Evolutionary conservation across 495 filamentous ascomycete genomes (phyloP), one percentile per base, ranked within the genome.

Genomic region (Neurospora terricola): DNA sequence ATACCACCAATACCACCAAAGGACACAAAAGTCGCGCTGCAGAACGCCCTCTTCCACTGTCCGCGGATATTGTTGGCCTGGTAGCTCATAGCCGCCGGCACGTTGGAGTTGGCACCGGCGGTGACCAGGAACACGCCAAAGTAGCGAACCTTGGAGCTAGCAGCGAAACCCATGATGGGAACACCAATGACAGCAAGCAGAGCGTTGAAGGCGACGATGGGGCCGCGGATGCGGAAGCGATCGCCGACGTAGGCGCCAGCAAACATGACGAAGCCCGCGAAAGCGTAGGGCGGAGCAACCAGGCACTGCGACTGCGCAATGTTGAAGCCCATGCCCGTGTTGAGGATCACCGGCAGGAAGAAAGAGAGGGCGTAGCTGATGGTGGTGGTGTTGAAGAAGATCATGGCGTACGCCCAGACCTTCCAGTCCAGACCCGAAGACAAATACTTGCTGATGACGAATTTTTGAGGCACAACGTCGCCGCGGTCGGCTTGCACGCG

Each of bases 41-140:
- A 86, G 45, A 91, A 86, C 1, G 89, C 89, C 3, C 90, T 84
- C 73, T 88, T 90, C 90, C 89, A 91, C 80, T 91, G 89, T 21
- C 89, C 89, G 62, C 88, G 87, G 77, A 91, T 86, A 78, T 91
- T 91, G 82, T 91, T 91, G 38, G 88, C 88, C 79, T 91, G 89
- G 76, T 90, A 91, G 0, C 88, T 85, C 84, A 91, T 82, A 62
- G 83, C 75, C 18, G 80, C 78, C 6, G 87, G 90, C 42, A 90
- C 85, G 77, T 90, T 91, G 18, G 88, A 83, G 79, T 91, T 91
- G 66, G 84, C 83, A 16, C 86, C 86, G 4, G 87, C 86, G 1
- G 87, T 88, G 39, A 85, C 84, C 42, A 91, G 80, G 82, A 91
- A 92, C 30, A 90, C 86, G 43, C 90, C 90, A 70, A 90, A 87